phyloP scores from a whole-genome alignment of 192 early-diverging fungal species.

The Mortierella hygrophila region DNA sequence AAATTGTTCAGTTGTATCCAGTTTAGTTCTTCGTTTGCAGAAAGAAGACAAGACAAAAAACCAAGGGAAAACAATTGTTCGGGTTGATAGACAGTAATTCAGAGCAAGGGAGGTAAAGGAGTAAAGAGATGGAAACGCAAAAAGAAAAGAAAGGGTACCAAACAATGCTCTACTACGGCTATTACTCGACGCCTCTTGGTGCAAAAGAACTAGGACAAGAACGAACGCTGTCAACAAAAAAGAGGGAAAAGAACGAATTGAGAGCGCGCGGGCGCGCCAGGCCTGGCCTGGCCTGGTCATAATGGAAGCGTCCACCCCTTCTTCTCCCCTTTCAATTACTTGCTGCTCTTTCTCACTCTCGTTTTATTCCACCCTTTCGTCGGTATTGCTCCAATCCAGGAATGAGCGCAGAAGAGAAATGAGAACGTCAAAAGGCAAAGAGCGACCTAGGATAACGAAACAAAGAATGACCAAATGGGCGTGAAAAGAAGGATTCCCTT shows the following conservation, averaged over 20 bases:
- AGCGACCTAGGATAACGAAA: too few relatives aligned
- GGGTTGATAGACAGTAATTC: neutral
- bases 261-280: neutral
- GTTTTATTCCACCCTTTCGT: too few relatives aligned
- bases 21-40: neutral
- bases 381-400: too few relatives aligned
- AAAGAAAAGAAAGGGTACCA: neutral
- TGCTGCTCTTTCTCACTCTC: too few relatives aligned
- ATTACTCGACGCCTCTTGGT: too few relatives aligned
- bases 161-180: neutral
- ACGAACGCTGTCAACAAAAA: neutral
- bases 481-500: too few relatives aligned
- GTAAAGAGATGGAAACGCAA: neutral
- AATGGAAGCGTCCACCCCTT: neutral
- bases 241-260: neutral
- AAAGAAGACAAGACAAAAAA: neutral
- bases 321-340: too few relatives aligned
- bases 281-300: too few relatives aligned
- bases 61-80: neutral
- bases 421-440: too few relatives aligned
- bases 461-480: too few relatives aligned
- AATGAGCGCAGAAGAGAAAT: too few relatives aligned
- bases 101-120: neutral
- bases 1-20: neutral
- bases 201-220: neutral